These are phyloP conservation scores for Colletotrichum coccodes DNA, from an alignment of 2,329 filamentous ascomycete genomes.

Conservation along the genomic window DNA sequence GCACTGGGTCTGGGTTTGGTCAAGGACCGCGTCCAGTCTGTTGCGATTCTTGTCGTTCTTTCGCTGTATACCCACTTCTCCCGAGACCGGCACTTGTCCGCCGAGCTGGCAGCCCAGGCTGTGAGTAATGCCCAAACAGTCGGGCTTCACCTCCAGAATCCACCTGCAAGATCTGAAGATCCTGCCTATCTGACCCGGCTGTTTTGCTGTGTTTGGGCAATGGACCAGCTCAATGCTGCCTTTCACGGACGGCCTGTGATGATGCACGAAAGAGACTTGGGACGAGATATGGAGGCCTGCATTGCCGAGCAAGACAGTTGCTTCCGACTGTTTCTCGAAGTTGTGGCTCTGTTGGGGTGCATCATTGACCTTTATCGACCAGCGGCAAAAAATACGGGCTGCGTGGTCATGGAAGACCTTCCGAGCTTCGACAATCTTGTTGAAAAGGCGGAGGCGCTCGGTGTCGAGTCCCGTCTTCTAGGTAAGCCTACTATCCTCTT, in stretches of 20 bases:
- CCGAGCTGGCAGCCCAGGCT: constrained; percentile 36
- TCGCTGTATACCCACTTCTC: constrained; percentile 35
- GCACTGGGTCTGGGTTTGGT: constrained; percentile 14
- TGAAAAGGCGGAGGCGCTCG: constrained; percentile 26
- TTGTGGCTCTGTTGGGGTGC: constrained; percentile 35
- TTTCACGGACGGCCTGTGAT: constrained; percentile 38
- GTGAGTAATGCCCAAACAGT: constrained; percentile 38
- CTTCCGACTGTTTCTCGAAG: constrained; percentile 37
- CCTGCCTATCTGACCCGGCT: constrained; percentile 33
- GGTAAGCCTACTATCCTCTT: constrained; percentile 31
- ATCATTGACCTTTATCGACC: constrained; percentile 38
- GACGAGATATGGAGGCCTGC: constrained; percentile 35
- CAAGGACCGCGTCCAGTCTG: constrained; percentile 33
- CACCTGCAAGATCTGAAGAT: constrained; percentile 33
- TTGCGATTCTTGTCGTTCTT: constrained; percentile 46
- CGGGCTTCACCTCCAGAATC: constrained; percentile 38
- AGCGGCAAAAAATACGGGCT: constrained; percentile 17
- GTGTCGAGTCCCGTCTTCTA: constrained; percentile 34
- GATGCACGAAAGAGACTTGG: constrained; percentile 37
- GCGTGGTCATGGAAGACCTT: constrained; percentile 21
- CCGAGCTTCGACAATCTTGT: constrained; percentile 21
- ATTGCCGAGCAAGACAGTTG: constrained; percentile 34
- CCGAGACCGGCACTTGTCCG: constrained; percentile 30
- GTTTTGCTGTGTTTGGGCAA: constrained; percentile 39
- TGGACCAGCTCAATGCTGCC: constrained; percentile 37